Conservation (phyloP, 192 early-diverging fungal genomes). For the Geranomyces michiganensis region DNA sequence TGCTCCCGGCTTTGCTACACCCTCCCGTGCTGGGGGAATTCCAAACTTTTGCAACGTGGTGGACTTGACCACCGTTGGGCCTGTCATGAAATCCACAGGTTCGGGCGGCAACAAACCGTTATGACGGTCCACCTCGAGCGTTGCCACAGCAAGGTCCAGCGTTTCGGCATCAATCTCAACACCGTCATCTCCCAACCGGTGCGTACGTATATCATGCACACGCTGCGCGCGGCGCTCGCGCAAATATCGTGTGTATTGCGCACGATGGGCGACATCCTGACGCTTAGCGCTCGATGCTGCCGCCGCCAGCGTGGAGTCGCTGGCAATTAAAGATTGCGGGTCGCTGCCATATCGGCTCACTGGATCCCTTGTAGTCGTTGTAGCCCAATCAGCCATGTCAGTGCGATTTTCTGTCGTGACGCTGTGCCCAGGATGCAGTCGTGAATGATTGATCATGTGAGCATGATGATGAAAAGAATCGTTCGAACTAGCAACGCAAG, state of each 20-base stretch:
- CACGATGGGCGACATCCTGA: constrained; percentile 41
- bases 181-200: constrained; percentile 44
- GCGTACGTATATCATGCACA: constrained; percentile 25
- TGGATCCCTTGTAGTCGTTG: background rate
- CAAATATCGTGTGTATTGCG: constrained; percentile 47
- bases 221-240: constrained; percentile 31
- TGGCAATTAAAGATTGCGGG: background rate
- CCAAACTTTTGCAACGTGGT: background rate
- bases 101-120: constrained; percentile 47
- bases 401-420: constrained; percentile 6
- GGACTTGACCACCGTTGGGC: background rate
- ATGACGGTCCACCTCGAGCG: constrained; percentile 32
- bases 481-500: background rate
- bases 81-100: constrained; percentile 34
- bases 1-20: background rate
- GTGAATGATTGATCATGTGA: background rate
- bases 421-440: background rate
- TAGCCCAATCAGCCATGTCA: constrained; percentile 5
- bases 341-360: constrained; percentile 1
- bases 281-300: background rate
- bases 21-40: background rate
- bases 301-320: background rate
- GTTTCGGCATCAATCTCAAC: constrained; percentile 32
- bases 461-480: background rate
- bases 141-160: constrained; percentile 16